Base-by-base conservation (phyloP, 2,329 filamentous ascomycete species). In the Helminthosporium solani region DNA sequence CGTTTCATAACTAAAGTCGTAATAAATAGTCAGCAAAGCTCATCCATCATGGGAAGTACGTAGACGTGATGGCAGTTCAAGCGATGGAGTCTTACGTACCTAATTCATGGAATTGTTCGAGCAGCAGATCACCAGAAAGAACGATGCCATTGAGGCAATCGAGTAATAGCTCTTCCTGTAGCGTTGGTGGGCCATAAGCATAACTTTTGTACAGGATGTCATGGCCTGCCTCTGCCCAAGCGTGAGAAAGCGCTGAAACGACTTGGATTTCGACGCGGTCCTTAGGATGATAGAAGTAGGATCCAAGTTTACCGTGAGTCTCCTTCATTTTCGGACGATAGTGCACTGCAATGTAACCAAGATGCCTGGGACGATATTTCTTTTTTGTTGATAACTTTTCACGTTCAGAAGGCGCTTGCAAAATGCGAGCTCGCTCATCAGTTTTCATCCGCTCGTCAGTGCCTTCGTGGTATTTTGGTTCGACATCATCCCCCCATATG, bases 201-300 rank as follows among this genome's bases (percentile, higher is more conserved):
- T 44, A 25, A 11, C 39, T 46, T n/a, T 68, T 67, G 44, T 67
- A 67, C 15, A 58, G 36, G 15, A 61, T 44, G 20, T 66, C 60
- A 23, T 68, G 66, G 6, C 60, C 55, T 3, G 57, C 50, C 33
- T 66, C 56, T 1, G 64, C 59, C 59, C 63, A 65, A 2, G 52
- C 56, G 35, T 64, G 58, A 18, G 51, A 52, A 1, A 66, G 40
- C 1, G 57, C 50, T 1, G 61, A 61, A 6, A 56, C 50, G n/a
- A 67, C 58, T 39, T 68, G 64, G 25, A 68, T 62, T 42, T 68
- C 65, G 3, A 56, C 48, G n/a, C 31, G 11, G 16, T 56, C 54
- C 11, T 19, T 14, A 6, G 27, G 11, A 8, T 25, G 38, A n/a
- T 31, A 35, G 16, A 16, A 42, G 3, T 38, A 36, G 8, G 40